phyloP scores from a whole-genome alignment of 2,329 filamentous ascomycete genomes.

The Aspergillus chevalieri region DNA sequence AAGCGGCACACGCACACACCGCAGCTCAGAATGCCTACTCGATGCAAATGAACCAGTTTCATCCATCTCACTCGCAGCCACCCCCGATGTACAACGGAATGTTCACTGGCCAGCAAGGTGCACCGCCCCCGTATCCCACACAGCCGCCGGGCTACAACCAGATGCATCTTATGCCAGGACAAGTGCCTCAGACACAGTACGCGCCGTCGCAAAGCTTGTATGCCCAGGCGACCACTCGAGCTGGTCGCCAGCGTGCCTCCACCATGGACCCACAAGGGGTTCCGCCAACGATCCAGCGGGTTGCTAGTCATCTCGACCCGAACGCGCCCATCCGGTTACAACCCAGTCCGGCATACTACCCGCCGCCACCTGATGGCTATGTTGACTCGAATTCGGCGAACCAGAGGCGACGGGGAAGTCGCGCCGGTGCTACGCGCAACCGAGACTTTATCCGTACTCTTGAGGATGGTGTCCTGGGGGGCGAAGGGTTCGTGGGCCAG shows the following conservation, averaged over 20 bases:
- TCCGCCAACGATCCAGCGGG: conserved; percentile 83
- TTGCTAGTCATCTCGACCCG: conserved; percentile 92
- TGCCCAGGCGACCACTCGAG: conserved; percentile 68
- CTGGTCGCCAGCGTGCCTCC: conserved; percentile 79
- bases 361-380: conserved; percentile 79
- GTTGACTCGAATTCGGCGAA: conserved; percentile 58
- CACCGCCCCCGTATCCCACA: conserved; percentile 72
- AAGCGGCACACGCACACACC: conserved; percentile 61
- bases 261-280: conserved; percentile 97
- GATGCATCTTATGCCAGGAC: conserved; percentile 64
- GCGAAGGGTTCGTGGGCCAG: conserved; percentile 78
- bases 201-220: conserved; percentile 66
- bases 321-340: conserved; percentile 90
- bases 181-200: conserved; percentile 62
- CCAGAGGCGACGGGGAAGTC: conserved; percentile 69
- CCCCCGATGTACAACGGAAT: conserved; percentile 73
- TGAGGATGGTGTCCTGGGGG: conserved; percentile 78
- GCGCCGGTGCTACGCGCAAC: conserved; percentile 53
- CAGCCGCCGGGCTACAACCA: conserved; percentile 66
- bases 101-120: conserved; percentile 61
- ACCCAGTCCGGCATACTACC: conserved; percentile 94
- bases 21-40: conserved; percentile 64
- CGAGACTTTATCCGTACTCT: conserved; percentile 91
- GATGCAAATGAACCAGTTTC: conserved; percentile 55
- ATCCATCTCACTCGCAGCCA: conserved; percentile 41